phyloP scores from a whole-genome alignment of 768 basidiomycete species.

The Lentinula raphanica region DNA sequence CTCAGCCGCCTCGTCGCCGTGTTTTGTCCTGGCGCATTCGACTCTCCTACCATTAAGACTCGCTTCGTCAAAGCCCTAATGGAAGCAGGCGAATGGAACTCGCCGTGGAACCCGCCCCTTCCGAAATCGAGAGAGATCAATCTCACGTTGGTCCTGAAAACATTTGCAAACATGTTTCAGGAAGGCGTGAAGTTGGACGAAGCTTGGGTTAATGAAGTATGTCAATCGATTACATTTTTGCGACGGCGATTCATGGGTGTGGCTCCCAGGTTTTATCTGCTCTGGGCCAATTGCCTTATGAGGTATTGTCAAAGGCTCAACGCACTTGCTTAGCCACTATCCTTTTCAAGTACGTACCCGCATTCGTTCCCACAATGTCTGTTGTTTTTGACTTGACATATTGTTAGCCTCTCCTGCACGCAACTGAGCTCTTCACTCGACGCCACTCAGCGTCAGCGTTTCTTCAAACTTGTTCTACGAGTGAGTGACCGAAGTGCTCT shows the following conservation, averaged over 20 bases:
- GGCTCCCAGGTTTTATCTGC: conserved; percentile 50
- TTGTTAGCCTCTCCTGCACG: conserved; percentile 62
- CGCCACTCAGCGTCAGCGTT: conserved; percentile 32
- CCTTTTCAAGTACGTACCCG: conserved; percentile 81
- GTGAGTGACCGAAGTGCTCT: background rate
- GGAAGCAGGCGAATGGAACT: conserved; percentile 60
- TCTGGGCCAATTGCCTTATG: conserved; percentile 46
- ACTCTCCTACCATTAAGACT: conserved; percentile 37
- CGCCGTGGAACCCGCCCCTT: conserved; percentile 49
- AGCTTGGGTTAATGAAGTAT: conserved; percentile 49
- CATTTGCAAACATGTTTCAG: conserved; percentile 74
- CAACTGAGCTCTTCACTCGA: conserved; percentile 39
- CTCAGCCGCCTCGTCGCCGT: conserved; percentile 72
- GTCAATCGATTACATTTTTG: conserved; percentile 5
- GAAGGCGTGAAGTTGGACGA: conserved; percentile 41
- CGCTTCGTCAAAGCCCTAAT: conserved; percentile 60
- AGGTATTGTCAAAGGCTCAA: conserved; percentile 59
- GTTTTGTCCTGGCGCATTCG: conserved; percentile 51
- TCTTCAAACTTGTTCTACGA: conserved; percentile 23
- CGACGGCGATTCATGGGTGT: background rate
- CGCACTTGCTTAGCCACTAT: conserved; percentile 77
- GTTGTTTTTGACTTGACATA: conserved; percentile 9
- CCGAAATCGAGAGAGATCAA: conserved; percentile 81
- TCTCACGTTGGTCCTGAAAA: conserved; percentile 71
- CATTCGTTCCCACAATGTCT: background rate